Conservation (phyloP, 768 basidiomycete genomes). For the Boletus subcaerulescens region DNA sequence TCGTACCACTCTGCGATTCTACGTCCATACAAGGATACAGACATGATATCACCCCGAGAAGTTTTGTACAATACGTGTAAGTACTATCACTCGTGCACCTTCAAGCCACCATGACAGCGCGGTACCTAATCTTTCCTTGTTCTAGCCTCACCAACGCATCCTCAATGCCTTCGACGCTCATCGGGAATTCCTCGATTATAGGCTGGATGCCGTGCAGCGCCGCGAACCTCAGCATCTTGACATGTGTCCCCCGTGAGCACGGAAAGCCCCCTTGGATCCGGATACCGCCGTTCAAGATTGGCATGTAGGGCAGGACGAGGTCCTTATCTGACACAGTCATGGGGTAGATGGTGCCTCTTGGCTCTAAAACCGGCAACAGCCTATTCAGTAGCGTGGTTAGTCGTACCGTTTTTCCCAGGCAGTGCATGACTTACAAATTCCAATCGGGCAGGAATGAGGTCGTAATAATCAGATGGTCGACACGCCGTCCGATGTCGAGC, state of each 20-base stretch:
- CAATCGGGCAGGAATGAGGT: constrained; percentile 29
- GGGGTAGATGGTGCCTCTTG: constrained; percentile 22
- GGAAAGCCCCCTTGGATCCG: constrained; percentile 24
- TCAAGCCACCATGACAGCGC: constrained; percentile 26
- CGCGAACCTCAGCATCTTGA: constrained; percentile 36
- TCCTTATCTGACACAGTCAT: constrained; percentile 22
- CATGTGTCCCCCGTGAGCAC: constrained; percentile 27
- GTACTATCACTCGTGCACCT: too few species aligned
- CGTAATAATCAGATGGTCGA: constrained; percentile 34
- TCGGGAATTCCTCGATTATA: constrained; percentile 31
- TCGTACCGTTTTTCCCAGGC: not conserved
- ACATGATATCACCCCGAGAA: too few species aligned
- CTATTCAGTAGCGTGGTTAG: constrained; percentile 9
- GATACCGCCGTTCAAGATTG: constrained; percentile 15
- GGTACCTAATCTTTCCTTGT: constrained; percentile 30
- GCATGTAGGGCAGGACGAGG: constrained; percentile 20
- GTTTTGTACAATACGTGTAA: too few species aligned
- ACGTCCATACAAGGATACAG: too few species aligned
- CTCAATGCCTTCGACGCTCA: constrained; percentile 31
- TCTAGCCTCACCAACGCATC: constrained; percentile 26
- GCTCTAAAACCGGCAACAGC: constrained; percentile 25
- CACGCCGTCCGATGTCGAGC: constrained; percentile 26
- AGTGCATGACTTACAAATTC: constrained; percentile 23
- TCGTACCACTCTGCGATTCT: too few species aligned
- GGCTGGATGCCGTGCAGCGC: constrained; percentile 30